A percentile compares a stretch with the other conserved stretches of the same genome.
These are phyloP conservation scores for Monosporascus cannonballus DNA, from an alignment of 2,329 filamentous ascomycete species.

Conservation along the genomic window DNA sequence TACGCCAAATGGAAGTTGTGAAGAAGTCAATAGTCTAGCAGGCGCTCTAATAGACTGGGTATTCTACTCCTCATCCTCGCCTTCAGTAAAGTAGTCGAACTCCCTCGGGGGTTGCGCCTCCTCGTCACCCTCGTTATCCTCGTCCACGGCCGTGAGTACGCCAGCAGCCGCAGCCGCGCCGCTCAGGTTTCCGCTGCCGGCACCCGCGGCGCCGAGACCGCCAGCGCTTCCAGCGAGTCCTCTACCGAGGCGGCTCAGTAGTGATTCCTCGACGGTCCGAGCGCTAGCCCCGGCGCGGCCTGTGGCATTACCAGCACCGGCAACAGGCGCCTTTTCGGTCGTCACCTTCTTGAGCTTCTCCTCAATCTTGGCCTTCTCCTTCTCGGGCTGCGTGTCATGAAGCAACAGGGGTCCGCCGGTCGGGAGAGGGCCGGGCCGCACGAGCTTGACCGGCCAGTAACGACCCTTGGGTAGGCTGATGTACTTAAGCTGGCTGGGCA, in stretches of 20 bases:
- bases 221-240: constrained; percentile 3
- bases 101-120: constrained; percentile 65
- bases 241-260: constrained; percentile 19
- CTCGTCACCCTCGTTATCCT: constrained; percentile 68
- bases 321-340: constrained; percentile 55
- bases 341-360: constrained; percentile 83
- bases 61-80: constrained; percentile 40
- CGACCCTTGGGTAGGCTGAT: constrained; percentile 86
- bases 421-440: constrained; percentile 49
- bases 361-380: constrained; percentile 77
- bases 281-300: constrained; percentile 20
- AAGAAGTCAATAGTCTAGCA: too few relatives aligned
- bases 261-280: constrained; percentile 28
- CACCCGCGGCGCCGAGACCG: constrained; percentile 14
- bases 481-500: constrained; percentile 90
- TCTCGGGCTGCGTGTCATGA: constrained; percentile 71
- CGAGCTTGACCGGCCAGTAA: constrained; percentile 77
- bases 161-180: constrained; percentile 69
- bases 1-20: too few relatives aligned
- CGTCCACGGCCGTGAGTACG: constrained; percentile 81
- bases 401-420: constrained; percentile 93
- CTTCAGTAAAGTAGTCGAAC: constrained; percentile 75
- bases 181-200: constrained; percentile 20
- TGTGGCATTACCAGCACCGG: constrained; percentile 24
- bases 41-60: background rate